Base-by-base conservation (phyloP, 129 eudicot species). In the Escallonia herrerae region DNA sequence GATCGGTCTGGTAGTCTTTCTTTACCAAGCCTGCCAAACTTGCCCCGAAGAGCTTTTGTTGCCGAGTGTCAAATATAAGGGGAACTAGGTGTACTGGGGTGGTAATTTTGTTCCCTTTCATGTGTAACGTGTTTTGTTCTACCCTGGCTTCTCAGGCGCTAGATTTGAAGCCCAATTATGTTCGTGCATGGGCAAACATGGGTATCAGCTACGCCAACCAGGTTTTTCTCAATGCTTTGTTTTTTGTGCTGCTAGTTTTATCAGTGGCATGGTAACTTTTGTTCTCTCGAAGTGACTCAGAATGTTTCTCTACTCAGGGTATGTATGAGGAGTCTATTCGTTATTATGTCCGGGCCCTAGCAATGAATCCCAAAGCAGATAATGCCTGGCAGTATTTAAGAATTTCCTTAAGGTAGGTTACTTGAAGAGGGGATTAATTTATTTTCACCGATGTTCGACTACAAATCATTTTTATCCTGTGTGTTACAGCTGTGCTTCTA, bases 161-260 rank as follows among this genome's bases (percentile, higher is more conserved):
- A 58, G 95, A 88, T 85, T 69, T 91, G 57, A 91, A 91, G 86
- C 98, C 98, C 15, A 91, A 91, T 67, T 88, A 91, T 58, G 98
- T 91, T 37, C 98, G 98, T 48, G 98, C 98, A 43, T 91, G 98
- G 98, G 98, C 98, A 48, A 91, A 91, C 81, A 91, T 91, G 96
- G 98, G 98, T 58, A 91, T 91, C 71, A 91, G 98, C 72, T 88
- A 88, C 44, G 96, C 98, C 63, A 91, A 91, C 74, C 98, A 91
- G 95, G 96, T 88, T 50, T 66, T 33, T 59, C 59, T 70, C 69
- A 40, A 50, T 49, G 62, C 65, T 45, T 56, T 9, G 42, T 33
- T 57, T 39, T 2, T 14, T 11, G 22, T 15, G 8, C 39, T 15
- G 3, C 33, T 22, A 22, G 33, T 22, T 22, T 22, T 22, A 22